Evolutionary conservation across 495 filamentous ascomycete species (phyloP).

Genomic region (Neurospora hispaniola): DNA sequence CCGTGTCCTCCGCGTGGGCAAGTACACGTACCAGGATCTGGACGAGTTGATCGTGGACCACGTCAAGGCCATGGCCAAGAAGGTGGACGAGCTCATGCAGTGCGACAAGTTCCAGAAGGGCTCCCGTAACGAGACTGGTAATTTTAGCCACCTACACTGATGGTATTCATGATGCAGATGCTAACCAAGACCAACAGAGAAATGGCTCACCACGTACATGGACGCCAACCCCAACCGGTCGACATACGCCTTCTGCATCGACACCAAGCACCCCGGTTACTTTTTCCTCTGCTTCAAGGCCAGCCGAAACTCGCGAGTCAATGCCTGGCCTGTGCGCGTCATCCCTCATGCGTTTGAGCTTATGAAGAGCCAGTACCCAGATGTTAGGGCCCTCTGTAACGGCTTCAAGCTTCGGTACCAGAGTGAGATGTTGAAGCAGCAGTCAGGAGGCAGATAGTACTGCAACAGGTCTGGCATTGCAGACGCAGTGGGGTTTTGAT

Average conservation of each 20-base stretch:
- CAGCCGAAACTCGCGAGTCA: conserved; percentile 55
- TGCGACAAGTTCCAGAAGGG: conserved; percentile 83
- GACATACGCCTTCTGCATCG: conserved; percentile 88
- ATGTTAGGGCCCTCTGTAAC: conserved; percentile 90
- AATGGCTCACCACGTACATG: conserved; percentile 90
- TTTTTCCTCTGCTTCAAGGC: conserved; percentile 95
- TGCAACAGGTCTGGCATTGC: neutral
- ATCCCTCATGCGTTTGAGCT: conserved; percentile 82
- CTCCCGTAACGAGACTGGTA: conserved; percentile 76
- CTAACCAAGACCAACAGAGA: conserved; percentile 50
- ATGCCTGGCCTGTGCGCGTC: conserved; percentile 81
- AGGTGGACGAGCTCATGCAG: conserved; percentile 90
- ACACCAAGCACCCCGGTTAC: conserved; percentile 84
- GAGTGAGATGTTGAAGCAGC: conserved; percentile 36
- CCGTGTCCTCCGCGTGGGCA: conserved; percentile 67
- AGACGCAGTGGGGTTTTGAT: neutral
- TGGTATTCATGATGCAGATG: neutral
- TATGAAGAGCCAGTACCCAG: conserved; percentile 74
- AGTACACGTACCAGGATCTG: conserved; percentile 86
- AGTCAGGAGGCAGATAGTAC: conserved; percentile 24
- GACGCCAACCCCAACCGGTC: conserved; percentile 91
- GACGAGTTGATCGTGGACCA: conserved; percentile 97
- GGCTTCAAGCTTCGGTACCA: conserved; percentile 51
- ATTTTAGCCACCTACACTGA: conserved; percentile 21
- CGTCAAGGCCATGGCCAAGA: conserved; percentile 93